Conservation (phyloP, 2,329 filamentous ascomycete genomes). For the Aureobasidium sp. region DNA sequence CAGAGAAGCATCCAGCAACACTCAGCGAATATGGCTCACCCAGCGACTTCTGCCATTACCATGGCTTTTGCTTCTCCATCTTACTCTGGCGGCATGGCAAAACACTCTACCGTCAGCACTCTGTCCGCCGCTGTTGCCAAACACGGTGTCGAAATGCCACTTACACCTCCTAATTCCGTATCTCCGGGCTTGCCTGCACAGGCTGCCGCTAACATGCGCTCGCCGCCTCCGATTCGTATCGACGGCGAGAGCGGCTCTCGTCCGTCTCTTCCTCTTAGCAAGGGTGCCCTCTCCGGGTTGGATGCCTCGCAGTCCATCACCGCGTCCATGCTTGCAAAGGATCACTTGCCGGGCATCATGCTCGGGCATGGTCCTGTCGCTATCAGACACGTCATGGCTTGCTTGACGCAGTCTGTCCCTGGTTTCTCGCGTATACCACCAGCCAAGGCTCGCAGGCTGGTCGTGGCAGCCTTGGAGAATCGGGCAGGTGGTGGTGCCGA, state of each 20-base stretch:
- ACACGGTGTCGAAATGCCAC: slow-evolving; percentile 49
- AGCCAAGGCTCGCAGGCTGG: slow-evolving; percentile 80
- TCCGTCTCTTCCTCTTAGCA: slow-evolving; percentile 37
- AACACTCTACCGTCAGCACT: slow-evolving; percentile 5
- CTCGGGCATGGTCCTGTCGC: slow-evolving; percentile 83
- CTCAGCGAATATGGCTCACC: slow-evolving; percentile 26
- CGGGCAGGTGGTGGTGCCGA: slow-evolving; percentile 54
- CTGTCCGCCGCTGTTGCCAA: slow-evolving; percentile 23
- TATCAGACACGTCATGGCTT: slow-evolving; percentile 91
- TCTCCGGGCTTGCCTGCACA: slow-evolving; percentile 78
- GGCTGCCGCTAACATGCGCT: slow-evolving; percentile 45
- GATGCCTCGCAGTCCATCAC: slow-evolving; percentile 81
- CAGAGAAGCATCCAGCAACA: slow-evolving; percentile 29
- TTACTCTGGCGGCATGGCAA: slow-evolving; percentile 8
- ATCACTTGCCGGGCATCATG: slow-evolving; percentile 85
- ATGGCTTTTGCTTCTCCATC: slow-evolving; percentile 29
- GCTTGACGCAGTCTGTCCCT: slow-evolving; percentile 85
- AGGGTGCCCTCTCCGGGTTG: slow-evolving; percentile 46
- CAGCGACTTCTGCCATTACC: slow-evolving; percentile 23
- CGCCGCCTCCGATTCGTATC: slow-evolving; percentile 46
- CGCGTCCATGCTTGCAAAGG: slow-evolving; percentile 73
- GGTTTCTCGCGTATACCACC: slow-evolving; percentile 85
- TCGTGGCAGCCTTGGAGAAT: slow-evolving; percentile 86
- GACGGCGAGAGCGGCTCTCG: slow-evolving; percentile 62
- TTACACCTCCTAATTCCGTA: slow-evolving; percentile 91